Conservation (phyloP, 2,329 filamentous ascomycete genomes). For the Fusarium poae region DNA sequence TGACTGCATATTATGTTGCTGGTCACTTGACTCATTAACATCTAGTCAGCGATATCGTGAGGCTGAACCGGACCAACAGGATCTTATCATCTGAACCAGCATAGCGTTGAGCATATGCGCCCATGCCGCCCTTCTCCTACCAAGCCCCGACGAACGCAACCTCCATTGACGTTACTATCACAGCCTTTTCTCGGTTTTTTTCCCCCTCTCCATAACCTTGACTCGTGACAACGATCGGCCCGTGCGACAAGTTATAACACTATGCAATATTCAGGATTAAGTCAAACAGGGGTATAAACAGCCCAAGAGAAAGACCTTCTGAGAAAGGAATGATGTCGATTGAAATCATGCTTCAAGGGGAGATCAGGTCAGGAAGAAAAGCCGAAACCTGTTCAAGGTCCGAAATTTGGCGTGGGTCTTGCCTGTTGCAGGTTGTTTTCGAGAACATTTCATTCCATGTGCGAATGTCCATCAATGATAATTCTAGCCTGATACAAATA, state of each 20-base stretch:
- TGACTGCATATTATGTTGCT: conserved; percentile 27
- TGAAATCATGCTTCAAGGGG: conserved; percentile 30
- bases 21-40: conserved; percentile 36
- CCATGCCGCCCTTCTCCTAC: conserved; percentile 23
- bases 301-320: conserved; percentile 35
- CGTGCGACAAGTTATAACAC: conserved; percentile 27
- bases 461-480: conserved; percentile 5
- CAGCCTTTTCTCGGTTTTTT: background rate
- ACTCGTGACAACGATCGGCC: conserved; percentile 38
- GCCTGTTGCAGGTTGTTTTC: conserved; percentile 18
- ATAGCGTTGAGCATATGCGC: conserved; percentile 24
- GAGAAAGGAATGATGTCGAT: conserved; percentile 38
- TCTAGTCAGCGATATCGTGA: conserved; percentile 30
- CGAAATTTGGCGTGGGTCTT: conserved; percentile 43
- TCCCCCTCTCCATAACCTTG: no score
- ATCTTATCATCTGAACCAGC: conserved; percentile 23
- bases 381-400: conserved; percentile 42
- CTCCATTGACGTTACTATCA: conserved; percentile 5
- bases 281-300: conserved; percentile 20
- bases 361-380: conserved; percentile 36
- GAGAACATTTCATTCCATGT: conserved; percentile 26
- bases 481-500: background rate
- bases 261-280: conserved; percentile 19
- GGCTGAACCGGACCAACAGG: conserved; percentile 27
- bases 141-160: conserved; percentile 13